Base-by-base conservation (phyloP, 163 green algal species). In the Botryococcus braunii region DNA sequence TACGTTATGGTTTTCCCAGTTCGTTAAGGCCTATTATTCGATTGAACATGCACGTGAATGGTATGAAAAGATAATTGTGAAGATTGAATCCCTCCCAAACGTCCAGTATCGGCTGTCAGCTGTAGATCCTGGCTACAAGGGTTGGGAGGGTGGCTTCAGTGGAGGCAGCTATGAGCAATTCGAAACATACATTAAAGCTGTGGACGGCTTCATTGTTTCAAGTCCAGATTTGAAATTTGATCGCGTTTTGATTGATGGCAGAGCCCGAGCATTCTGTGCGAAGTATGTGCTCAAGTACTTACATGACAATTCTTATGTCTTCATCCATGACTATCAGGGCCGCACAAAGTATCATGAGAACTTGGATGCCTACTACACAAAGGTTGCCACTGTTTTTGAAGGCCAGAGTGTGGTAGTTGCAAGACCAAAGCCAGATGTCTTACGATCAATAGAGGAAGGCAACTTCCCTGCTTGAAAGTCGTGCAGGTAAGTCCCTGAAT, bases 1-100 rank as follows among this genome's bases (percentile, higher is more conserved):
- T n/a, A 61, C 52, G 8, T 17, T 29, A 25, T 61, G 52, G 52
- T 61, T 61, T n/a, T 61, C 52, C 52, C 52, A 61, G 52, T 61
- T 61, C 34, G 52, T 61, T 17, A 8, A n/a, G 11, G 23, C 32
- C 9, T 61, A 61, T 27, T 29, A 61, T 27, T 35, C 17, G n/a
- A 61, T 61, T 27, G 52, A 61, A 27, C 52, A 61, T 27, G 34
- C 32, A 38, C 46, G 23, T 27, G 46, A 55, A 23, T 55, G 46
- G 46, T 55, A 23, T n/a, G 52, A 61, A 8, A n/a, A 61, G 52
- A 29, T 61, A 25, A 25, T 38, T 8, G 13, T n/a, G n/a, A 61
- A 17, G 11, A 25, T 61, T n/a, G 52, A 8, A 25, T 25, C 52
- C 8, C 52, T 17, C 8, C 52, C 52, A 8, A 25, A 61, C 23